Evolutionary conservation across 495 filamentous ascomycete genomes (phyloP), one percentile per base, ranked within the genome.

Genomic region (Tuber brumale): DNA sequence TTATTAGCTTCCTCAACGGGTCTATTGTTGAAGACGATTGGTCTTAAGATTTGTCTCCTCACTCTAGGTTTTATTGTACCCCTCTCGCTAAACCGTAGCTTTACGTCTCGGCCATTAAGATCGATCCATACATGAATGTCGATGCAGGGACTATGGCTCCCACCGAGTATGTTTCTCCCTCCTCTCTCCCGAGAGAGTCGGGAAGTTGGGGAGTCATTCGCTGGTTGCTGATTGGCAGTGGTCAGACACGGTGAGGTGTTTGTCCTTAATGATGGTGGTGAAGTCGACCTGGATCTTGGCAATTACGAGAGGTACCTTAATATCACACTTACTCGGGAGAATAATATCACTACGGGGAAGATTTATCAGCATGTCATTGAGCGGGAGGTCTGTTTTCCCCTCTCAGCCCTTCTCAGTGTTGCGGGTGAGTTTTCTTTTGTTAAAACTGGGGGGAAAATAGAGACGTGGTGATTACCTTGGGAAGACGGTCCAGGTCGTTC

Each of bases 291-390:
- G 18, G 95, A 99, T 84, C 88, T 99, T 31, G 95, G 95, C 66
- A 97, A 98, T 86, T 99, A 99, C 84, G 95, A 98, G 85, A 88
- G 94, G 35, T 93, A 92, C 80, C 88, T 93, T 70, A 88, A 89
- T 77, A 87, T 92, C 74, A 91, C 90, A 16, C 88, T 97, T 41
- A 91, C 88, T 9, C 86, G 89, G 31, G 92, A 95, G 75, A 92
- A 93, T 85, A 97, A 97, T 83, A 95, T 97, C 85, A 97, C 94
- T 37, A 97, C 94, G 16, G 95, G 95, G 76, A 98, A 97, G 87
- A 92, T 97, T 76, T 97, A 97, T 85, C 87, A 93, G 82, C 88
- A 91, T 77, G 95, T 97, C 35, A 95, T 97, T 76, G 86, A 92
- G 82, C 87, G 86, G 76, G 77, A 82, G 79, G 82, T 83, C 75